phyloP scores from a whole-genome alignment of 768 basidiomycete species.

The Naganishia onofrii region DNA sequence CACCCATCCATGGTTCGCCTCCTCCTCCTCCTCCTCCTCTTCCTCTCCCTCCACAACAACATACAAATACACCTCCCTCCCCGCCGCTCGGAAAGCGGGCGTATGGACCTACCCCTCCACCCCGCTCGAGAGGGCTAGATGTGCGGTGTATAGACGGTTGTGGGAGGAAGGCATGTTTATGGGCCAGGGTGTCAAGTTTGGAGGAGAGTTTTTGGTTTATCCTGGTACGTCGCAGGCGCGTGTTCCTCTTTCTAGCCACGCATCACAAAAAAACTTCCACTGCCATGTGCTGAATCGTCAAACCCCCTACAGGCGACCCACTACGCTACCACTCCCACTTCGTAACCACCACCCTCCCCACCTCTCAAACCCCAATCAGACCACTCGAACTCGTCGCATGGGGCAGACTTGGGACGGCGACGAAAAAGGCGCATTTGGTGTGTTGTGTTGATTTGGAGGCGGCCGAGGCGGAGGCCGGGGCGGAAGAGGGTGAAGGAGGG shows the following conservation, averaged over 20 bases:
- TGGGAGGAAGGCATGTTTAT: constrained; percentile 82
- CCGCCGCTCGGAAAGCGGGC: constrained; percentile 63
- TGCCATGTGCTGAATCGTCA: too few species aligned
- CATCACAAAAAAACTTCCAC: not conserved
- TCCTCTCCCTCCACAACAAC: too few species aligned
- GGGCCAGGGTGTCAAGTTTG: constrained; percentile 89
- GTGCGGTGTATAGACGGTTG: constrained; percentile 72
- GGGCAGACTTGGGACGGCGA: constrained; percentile 90
- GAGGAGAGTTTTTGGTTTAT: constrained; percentile 93
- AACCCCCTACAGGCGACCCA: constrained; percentile 62
- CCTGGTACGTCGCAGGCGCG: constrained; percentile 69
- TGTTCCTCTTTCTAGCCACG: too few species aligned
- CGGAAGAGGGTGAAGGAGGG: constrained; percentile 52
- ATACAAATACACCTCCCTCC: constrained; percentile 61
- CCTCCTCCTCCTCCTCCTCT: constrained; percentile 43
- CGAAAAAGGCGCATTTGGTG: constrained; percentile 90
- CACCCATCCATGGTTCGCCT: constrained; percentile 67
- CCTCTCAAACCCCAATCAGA: constrained; percentile 59
- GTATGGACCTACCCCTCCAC: constrained; percentile 74
- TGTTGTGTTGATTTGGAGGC: constrained; percentile 74
- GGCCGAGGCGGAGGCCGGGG: not conserved
- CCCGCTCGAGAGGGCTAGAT: constrained; percentile 67
- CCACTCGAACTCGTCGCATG: constrained; percentile 96
- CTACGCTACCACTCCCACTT: constrained; percentile 97
- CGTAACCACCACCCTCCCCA: constrained; percentile 73